Conservation (phyloP, 495 filamentous ascomycete genomes). For the Neurospora hispaniola region DNA sequence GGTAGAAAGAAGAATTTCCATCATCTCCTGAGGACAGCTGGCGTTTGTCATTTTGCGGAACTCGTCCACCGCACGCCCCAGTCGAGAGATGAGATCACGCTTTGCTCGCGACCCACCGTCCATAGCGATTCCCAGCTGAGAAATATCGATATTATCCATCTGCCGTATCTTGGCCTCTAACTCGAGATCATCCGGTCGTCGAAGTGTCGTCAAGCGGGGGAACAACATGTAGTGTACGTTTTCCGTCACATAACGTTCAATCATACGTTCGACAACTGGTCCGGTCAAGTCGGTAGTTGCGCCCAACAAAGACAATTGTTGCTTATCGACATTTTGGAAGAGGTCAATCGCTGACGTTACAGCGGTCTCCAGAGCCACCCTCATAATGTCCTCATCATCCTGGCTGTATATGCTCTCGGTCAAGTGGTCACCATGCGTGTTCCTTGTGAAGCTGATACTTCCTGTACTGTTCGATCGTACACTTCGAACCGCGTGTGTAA, state of each 20-base stretch:
- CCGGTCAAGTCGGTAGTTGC: conserved; percentile 92
- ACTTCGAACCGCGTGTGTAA: conserved; percentile 38
- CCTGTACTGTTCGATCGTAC: conserved; percentile 37
- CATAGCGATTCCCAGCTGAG: conserved; percentile 80
- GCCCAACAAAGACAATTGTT: conserved; percentile 83
- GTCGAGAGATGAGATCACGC: conserved; percentile 56
- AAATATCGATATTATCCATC: conserved; percentile 89
- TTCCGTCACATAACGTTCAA: conserved; percentile 90
- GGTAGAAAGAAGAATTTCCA: conserved; percentile 76
- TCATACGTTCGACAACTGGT: conserved; percentile 79
- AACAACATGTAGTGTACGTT: conserved; percentile 83
- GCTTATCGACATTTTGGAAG: conserved; percentile 91
- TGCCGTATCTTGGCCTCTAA: conserved; percentile 81
- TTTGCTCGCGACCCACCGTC: conserved; percentile 62
- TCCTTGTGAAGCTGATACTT: conserved; percentile 15
- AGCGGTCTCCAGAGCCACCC: conserved; percentile 75
- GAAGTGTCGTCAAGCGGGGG: conserved; percentile 67
- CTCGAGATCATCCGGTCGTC: conserved; percentile 76
- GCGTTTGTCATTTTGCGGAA: conserved; percentile 80
- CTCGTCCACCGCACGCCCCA: conserved; percentile 72
- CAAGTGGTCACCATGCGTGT: conserved; percentile 9
- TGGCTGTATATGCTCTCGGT: conserved; percentile 45
- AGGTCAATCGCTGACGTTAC: conserved; percentile 91
- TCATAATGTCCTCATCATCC: conserved; percentile 81
- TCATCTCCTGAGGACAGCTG: conserved; percentile 88